Base-by-base conservation (phyloP, 352 stramenopile genomes). In the Lagenidium sp. region DNA sequence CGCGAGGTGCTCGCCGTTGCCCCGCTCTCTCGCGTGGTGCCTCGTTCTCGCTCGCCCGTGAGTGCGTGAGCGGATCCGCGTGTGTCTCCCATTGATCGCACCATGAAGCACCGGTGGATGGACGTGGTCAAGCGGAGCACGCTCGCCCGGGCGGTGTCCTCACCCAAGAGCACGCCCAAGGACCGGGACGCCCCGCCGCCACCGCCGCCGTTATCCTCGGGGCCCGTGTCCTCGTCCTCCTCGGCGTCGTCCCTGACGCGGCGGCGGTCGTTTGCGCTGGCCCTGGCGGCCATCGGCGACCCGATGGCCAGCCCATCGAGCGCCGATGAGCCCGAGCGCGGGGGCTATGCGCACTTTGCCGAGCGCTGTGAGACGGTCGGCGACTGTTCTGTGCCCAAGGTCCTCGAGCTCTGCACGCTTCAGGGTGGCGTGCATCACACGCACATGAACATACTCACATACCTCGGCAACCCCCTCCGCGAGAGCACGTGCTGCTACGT, bases 401-500 rank as follows among this genome's bases (percentile, higher is more conserved):
- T 92, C 19, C 63, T 92, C 3, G 71, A 87, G 35, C 68, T 82
- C 34, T 84, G 74, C 35, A 70, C 79, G 36, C 48, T 92, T 19
- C 79, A 92, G 58, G 76, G 76, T 55, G 76, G 79, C 51, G 64
- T 89, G 40, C 79, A 92, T 58, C 79, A 92, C 65, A 86, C 79
- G 24, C 73, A 92, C 48, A 66, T 89, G 55, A 78, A 88, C 46
- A 52, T 89, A 34, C 57, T 86, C 19, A 88, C 78, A 48, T 82
- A 80, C 47, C 37, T 88, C 16, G 79, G 79, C 10, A 63, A 65
- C 5, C 79, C 79, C 15, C 45, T 91, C 41, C 63, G 64, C 18
- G 63, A 54, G 2, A 60, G 75, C 4, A 79, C 54, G 36, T 86
- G 75, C 53, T 92, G 79, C 56, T 87, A 88, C 47, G 60, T 63